Evolutionary conservation across 1,284 basidiomycete species (phyloP).

Genomic region (Paramarasmius palmivorus): DNA sequence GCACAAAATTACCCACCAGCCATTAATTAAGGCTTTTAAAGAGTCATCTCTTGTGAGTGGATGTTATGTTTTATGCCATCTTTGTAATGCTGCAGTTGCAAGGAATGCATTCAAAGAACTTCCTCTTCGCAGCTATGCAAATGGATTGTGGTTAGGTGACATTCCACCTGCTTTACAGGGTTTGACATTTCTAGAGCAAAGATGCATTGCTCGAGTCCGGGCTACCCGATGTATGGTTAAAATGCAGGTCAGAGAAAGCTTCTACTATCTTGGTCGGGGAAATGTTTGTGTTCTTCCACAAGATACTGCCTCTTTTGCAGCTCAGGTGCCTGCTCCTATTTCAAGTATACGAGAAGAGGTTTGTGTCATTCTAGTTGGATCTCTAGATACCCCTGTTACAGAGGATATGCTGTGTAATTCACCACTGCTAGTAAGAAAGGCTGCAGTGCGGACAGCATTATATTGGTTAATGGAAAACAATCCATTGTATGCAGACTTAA

Average conservation of each 20-base stretch:
- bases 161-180: constrained; percentile 9
- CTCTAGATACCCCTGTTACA: background rate
- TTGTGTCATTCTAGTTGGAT: constrained; percentile 3
- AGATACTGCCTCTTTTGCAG: constrained; percentile 4
- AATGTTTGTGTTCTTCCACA: constrained; percentile 17
- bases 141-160: constrained; percentile 11
- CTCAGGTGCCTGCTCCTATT: constrained; percentile 7
- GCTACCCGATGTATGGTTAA: constrained; percentile 14
- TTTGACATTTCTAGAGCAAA: constrained; percentile 14
- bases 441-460: background rate
- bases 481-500: constrained; percentile 2
- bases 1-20: no score
- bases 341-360: constrained; percentile 1
- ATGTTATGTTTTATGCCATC: no score
- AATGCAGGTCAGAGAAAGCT: constrained; percentile 4
- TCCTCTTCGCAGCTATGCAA: constrained; percentile 15
- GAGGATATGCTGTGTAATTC: background rate
- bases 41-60: no score
- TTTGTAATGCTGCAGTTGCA: no score
- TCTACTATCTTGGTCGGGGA: constrained; percentile 10
- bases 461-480: constrained; percentile 1
- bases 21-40: no score
- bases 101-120: constrained; percentile 7
- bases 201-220: constrained; percentile 13
- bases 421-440: background rate